A percentile compares a stretch with the other conserved stretches of the same genome.
Evolutionary conservation across 2,329 filamentous ascomycete species (phyloP).

Genomic region (Aspergillus thermomutatus): DNA sequence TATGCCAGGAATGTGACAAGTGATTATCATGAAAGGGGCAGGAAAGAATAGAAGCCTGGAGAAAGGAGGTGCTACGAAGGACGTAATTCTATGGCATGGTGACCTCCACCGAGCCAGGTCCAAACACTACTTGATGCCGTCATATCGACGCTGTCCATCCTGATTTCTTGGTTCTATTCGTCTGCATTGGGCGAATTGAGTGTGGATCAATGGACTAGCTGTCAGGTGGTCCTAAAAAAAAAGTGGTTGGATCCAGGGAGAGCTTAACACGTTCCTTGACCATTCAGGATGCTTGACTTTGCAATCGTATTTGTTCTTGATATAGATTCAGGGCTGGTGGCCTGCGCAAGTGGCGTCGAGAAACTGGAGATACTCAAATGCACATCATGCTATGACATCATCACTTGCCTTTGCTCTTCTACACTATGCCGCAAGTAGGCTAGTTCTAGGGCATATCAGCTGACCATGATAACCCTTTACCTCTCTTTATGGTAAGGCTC

Average conservation of each 20-base stretch:
- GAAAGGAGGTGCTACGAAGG: not conserved
- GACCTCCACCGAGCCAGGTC: not conserved
- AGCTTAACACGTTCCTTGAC: not conserved
- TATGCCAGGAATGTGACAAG: not conserved
- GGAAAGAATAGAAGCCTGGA: not conserved
- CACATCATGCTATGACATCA: not conserved
- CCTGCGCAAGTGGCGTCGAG: not conserved
- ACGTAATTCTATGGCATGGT: not conserved
- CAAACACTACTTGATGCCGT: slow-evolving; percentile 7
- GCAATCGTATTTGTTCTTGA: not conserved
- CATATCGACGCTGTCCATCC: slow-evolving; percentile 10
- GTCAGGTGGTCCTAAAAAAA: not conserved
- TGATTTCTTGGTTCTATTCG: not conserved
- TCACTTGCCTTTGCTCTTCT: not conserved
- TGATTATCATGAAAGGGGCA: not conserved
- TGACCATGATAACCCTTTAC: slow-evolving; percentile 2
- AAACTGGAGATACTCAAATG: not conserved
- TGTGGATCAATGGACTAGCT: not conserved
- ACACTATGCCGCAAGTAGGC: not conserved
- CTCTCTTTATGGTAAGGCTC: not conserved
- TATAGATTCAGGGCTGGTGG: too few relatives aligned
- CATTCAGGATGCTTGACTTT: not conserved
- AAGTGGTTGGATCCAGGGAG: not conserved
- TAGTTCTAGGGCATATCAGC: slow-evolving; percentile 9
- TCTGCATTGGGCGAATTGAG: not conserved